Evolutionary conservation across 192 early-diverging fungal genomes (phyloP).

Genomic region (Coemansia sp.): DNA sequence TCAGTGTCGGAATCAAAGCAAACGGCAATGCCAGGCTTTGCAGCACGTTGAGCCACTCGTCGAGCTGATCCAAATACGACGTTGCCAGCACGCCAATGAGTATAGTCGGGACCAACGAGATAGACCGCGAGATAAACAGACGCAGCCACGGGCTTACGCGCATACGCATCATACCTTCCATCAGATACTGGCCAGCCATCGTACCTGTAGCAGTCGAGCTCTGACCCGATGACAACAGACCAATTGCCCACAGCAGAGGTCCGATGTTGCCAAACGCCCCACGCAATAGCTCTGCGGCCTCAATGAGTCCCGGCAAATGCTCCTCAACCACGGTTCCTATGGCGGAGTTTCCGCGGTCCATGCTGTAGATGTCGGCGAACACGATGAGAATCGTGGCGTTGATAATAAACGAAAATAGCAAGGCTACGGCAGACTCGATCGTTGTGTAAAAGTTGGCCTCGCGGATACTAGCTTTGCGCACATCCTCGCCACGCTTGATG

Average conservation of each 20-base stretch:
- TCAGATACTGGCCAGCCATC: slow-evolving; percentile 87
- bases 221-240: slow-evolving; percentile 81
- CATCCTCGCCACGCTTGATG: slow-evolving; percentile 37
- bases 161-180: slow-evolving; percentile 79
- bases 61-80: slow-evolving; percentile 63
- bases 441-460: slow-evolving; percentile 73
- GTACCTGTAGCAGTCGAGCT: slow-evolving; percentile 88
- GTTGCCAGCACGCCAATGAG: slow-evolving; percentile 64
- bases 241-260: slow-evolving; percentile 81
- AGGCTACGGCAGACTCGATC: slow-evolving; percentile 64
- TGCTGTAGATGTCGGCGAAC: slow-evolving; percentile 59
- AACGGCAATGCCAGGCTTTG: slow-evolving; percentile 70
- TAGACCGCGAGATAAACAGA: slow-evolving; percentile 61
- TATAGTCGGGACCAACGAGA: slow-evolving; percentile 69
- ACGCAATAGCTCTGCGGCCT: slow-evolving; percentile 62
- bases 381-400: slow-evolving; percentile 71
- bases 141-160: slow-evolving; percentile 66
- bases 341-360: slow-evolving; percentile 4
- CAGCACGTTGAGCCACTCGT: slow-evolving; percentile 70
- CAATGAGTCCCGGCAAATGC: slow-evolving; percentile 62
- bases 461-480: slow-evolving; percentile 58
- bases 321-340: slow-evolving; percentile 17
- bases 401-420: slow-evolving; percentile 67
- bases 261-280: slow-evolving; percentile 61
- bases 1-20: slow-evolving; percentile 66